Evolutionary conservation across 1,284 basidiomycete species (phyloP), one percentile per base, ranked within the genome.

Genomic region (Albatrellus sp.): DNA sequence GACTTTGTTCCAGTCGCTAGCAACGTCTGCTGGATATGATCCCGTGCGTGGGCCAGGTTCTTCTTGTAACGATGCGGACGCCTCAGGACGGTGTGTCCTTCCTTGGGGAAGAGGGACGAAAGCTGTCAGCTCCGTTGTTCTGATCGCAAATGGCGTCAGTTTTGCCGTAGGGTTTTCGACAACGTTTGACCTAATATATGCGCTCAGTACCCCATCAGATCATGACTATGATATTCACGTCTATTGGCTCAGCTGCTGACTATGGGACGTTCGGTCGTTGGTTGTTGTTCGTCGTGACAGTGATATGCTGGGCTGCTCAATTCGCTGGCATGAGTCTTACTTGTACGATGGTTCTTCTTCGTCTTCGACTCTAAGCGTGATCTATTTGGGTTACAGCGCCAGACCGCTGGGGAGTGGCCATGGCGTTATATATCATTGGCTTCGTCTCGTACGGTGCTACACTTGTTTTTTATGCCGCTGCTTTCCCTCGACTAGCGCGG

Each of bases 361-460:
- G 17, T 5, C 16, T 33, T 12, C 9, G 14, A 10, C 34, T 2
- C 28, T 16, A 11, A 16, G 28, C 12, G 29, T 28, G 17, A n/a
- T 37, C 11, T 14, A 35, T 38, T 45, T 40, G 50, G 16, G 42
- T 50, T 34, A 41, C 49, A 78, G 79, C 65, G 29, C 75, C 85
- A 2, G 69, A 69, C 24, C 71, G 81, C 24, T 92, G 88, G 90
- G 68, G 69, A 35, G 65, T 72, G 5, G 83, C 81, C 0, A 88
- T 90, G 72, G 81, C 64, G 0, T 62, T 92, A 2, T 92, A 85
- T 56, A 88, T 92, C 69, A 62, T 90, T 28, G 81, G 86, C 12
- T 80, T 89, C 59, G 78, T 87, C 42, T 70, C 75, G 0, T 85
- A 84, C 52, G 80, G 83, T 2, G 80, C 81, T 3, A 85, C 82